phyloP scores from a whole-genome alignment of 2,329 filamentous ascomycete genomes.

The Alternaria postmessia region DNA sequence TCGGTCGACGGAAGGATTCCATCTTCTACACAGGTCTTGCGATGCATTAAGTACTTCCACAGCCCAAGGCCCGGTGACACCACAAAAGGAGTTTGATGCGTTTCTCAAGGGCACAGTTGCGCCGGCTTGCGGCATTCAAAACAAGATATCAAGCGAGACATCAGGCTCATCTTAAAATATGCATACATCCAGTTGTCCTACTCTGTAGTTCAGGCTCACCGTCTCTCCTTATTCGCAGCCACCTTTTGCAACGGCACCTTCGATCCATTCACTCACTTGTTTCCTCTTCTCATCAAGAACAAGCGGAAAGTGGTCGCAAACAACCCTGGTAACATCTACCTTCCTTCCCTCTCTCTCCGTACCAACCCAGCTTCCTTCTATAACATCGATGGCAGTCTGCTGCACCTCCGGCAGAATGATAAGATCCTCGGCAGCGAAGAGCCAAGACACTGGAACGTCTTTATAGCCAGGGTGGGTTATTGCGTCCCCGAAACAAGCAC shows the following conservation, averaged over 20 bases:
- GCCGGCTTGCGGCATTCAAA: not conserved
- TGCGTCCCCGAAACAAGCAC: constrained; percentile 42
- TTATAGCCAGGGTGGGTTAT: constrained; percentile 54
- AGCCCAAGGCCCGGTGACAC: not conserved
- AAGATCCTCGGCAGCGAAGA: constrained; percentile 51
- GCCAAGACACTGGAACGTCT: constrained; percentile 52
- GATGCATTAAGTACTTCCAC: not conserved
- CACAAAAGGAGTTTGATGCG: not conserved
- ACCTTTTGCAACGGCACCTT: constrained; percentile 20
- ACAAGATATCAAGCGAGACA: not conserved
- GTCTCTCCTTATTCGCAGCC: not conserved
- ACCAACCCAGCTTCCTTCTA: constrained; percentile 43
- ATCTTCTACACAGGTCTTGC: not conserved
- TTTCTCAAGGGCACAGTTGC: not conserved
- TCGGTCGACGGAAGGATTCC: not conserved
- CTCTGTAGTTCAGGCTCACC: not conserved
- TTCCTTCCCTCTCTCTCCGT: constrained; percentile 43
- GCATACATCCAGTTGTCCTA: not conserved
- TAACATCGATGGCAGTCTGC: constrained; percentile 43
- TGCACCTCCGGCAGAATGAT: constrained; percentile 46
- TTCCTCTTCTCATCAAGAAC: constrained; percentile 33
- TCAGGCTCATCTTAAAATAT: not conserved
- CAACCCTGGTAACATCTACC: constrained; percentile 51
- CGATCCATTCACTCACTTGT: constrained; percentile 39
- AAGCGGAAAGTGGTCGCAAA: constrained; percentile 48